Conservation (phyloP, 257 asterid genomes). For the Nicotiana undulata region DNA sequence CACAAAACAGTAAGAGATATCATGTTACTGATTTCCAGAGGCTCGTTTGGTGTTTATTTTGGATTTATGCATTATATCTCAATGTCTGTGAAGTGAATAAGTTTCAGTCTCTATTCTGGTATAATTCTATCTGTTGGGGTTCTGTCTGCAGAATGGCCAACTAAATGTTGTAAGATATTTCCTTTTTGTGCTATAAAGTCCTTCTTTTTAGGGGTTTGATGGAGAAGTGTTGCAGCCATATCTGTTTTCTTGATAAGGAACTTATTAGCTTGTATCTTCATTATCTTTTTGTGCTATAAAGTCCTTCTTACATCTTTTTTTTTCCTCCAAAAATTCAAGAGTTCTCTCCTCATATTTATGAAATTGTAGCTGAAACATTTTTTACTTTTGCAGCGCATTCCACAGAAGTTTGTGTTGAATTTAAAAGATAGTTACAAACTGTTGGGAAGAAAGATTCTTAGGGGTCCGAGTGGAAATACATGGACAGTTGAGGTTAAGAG, state of each 20-base stretch:
- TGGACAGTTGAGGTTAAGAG: neutral
- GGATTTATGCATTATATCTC: neutral
- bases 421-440: neutral
- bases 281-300: too few relatives aligned
- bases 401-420: neutral
- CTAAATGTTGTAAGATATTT: neutral
- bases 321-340: neutral
- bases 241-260: neutral
- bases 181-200: neutral
- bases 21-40: too few relatives aligned
- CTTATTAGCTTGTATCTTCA: neutral
- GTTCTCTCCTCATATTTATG: neutral
- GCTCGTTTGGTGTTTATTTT: too few relatives aligned
- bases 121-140: neutral
- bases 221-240: neutral
- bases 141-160: neutral
- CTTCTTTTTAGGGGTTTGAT: neutral
- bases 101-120: neutral
- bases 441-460: neutral
- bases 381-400: neutral
- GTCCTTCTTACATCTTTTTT: too few relatives aligned
- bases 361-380: neutral
- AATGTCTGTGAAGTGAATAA: neutral
- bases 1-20: too few relatives aligned
- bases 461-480: neutral